Evolutionary conservation across 257 asterid species (phyloP).

Genomic region (Coffea canephora): DNA sequence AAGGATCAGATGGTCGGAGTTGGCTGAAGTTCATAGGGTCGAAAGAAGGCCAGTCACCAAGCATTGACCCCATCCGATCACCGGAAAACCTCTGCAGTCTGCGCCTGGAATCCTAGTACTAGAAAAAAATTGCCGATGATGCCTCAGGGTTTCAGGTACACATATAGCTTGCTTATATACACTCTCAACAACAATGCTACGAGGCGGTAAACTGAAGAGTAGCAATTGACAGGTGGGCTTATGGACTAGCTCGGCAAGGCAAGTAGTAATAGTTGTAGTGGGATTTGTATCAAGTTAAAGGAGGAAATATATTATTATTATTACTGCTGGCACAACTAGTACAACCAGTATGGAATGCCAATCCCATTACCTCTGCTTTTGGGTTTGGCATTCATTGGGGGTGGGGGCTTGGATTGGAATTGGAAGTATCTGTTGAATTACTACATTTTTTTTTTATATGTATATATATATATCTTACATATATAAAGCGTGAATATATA

Average conservation of each 20-base stretch:
- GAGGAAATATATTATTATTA: background rate
- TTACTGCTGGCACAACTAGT: background rate
- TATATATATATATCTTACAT: too few species aligned
- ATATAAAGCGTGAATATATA: too few species aligned
- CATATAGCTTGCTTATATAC: background rate
- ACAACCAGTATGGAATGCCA: background rate
- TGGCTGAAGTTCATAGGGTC: constrained; percentile 47
- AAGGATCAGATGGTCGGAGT: constrained; percentile 41
- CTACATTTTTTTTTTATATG: too few species aligned
- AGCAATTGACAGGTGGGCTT: constrained; percentile 3
- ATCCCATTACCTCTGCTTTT: background rate
- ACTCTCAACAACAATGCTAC: background rate
- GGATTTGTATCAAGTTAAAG: background rate
- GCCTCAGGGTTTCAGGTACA: background rate
- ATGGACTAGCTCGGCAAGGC: background rate
- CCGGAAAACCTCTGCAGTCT: constrained; percentile 1
- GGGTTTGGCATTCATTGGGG: constrained; percentile 2
- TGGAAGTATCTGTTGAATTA: background rate
- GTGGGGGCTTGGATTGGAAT: background rate
- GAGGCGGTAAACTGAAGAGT: background rate
- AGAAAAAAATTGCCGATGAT: background rate
- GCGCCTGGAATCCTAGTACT: background rate
- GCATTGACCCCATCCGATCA: constrained; percentile 28
- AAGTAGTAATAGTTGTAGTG: background rate
- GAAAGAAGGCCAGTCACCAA: constrained; percentile 42